These are phyloP conservation scores for Lasiosphaeria ovina DNA, from an alignment of 495 filamentous ascomycete species.

Conservation along the genomic window DNA sequence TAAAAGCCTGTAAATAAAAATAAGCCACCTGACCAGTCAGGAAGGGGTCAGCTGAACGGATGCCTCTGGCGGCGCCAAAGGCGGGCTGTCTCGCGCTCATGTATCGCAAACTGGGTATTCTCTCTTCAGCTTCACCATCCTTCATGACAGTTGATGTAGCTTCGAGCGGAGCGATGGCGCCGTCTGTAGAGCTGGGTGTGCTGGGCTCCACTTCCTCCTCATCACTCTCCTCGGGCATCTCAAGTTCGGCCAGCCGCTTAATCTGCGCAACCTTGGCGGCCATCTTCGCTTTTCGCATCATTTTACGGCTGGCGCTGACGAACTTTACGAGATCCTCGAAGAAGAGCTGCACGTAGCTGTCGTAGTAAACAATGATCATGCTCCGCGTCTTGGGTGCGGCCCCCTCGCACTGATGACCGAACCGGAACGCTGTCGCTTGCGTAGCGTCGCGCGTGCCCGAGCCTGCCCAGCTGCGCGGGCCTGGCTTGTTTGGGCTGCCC, in stretches of 20 bases:
- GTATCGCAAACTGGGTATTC: no score
- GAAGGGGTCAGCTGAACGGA: no score
- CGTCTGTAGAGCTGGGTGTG: no score
- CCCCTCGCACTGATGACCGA: conserved; percentile 55
- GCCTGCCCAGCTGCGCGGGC: conserved; percentile 43
- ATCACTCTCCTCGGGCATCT: conserved; percentile 43
- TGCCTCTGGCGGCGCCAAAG: no score
- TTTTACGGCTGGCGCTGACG: conserved; percentile 73
- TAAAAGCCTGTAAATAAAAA: no score
- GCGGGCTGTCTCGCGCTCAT: no score
- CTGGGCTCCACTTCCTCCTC: conserved; percentile 39
- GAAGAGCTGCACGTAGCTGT: conserved; percentile 74
- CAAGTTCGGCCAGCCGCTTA: conserved; percentile 49
- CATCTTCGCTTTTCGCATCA: conserved; percentile 77
- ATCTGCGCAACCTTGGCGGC: conserved; percentile 59
- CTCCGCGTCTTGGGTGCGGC: conserved; percentile 58
- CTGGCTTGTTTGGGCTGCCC: conserved; percentile 44
- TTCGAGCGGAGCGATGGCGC: no score
- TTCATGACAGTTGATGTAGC: no score
- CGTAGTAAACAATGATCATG: conserved; percentile 87
- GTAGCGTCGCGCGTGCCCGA: conserved; percentile 36
- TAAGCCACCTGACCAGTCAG: no score
- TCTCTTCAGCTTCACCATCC: no score
- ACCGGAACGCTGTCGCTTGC: conserved; percentile 56
- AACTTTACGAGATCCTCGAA: conserved; percentile 79